Evolutionary conservation across 805 yeast species (phyloP).

Genomic region (Zygoascus biomembranicola): DNA sequence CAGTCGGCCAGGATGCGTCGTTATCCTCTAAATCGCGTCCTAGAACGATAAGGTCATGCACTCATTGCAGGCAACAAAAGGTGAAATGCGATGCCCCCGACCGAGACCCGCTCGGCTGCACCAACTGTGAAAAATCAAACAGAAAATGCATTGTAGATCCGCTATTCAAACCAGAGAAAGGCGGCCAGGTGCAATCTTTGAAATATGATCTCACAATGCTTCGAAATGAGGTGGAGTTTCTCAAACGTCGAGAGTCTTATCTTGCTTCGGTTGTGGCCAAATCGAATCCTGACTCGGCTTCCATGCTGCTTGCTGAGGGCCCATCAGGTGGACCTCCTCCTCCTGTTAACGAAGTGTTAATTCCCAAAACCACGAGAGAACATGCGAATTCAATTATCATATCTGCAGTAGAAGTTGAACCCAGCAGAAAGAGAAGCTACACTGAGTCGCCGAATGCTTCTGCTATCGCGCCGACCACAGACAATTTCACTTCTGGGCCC

Average conservation of each 20-base stretch:
- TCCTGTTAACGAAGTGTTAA: not conserved
- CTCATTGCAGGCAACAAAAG: slow-evolving; percentile 91
- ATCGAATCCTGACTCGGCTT: not conserved
- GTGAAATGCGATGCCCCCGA: slow-evolving; percentile 88
- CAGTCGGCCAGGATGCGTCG: not conserved
- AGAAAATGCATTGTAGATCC: slow-evolving; percentile 85
- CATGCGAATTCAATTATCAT: not conserved
- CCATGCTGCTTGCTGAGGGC: not conserved
- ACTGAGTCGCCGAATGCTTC: not conserved
- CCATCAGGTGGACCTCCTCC: slow-evolving; percentile 1
- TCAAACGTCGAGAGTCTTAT: slow-evolving; percentile 13
- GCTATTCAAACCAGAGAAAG: slow-evolving; percentile 82
- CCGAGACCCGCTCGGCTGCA: slow-evolving; percentile 72
- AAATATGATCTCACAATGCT: slow-evolving; percentile 65
- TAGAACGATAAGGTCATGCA: slow-evolving; percentile 86
- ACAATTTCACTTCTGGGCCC: not conserved
- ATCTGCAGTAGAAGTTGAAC: not conserved
- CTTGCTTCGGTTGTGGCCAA: slow-evolving; percentile 14
- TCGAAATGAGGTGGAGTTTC: slow-evolving; percentile 44
- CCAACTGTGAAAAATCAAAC: slow-evolving; percentile 73
- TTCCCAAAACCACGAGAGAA: not conserved
- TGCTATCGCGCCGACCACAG: not conserved
- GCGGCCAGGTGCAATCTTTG: slow-evolving; percentile 77
- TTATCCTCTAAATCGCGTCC: slow-evolving; percentile 30
- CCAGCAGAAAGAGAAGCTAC: not conserved